Conservation (phyloP, 805 yeast genomes). For the Scheffersomyces coipomensis region DNA sequence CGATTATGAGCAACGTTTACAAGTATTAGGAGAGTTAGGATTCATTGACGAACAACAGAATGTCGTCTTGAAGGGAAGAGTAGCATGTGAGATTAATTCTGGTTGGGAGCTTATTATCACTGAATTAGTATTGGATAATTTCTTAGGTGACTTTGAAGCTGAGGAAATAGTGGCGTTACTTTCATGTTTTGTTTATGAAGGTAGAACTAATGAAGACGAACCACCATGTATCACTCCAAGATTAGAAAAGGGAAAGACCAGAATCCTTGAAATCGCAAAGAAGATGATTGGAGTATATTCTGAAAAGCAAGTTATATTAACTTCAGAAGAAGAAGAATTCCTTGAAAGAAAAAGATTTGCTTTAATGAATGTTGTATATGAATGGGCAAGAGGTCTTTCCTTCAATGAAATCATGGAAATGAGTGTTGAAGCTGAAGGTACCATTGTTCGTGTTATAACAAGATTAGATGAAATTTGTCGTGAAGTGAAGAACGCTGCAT, state of each 20-base stretch:
- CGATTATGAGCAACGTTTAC: slow-evolving; percentile 86
- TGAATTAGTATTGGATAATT: slow-evolving; percentile 86
- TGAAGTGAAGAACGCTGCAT: slow-evolving; percentile 89
- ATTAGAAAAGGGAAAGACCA: slow-evolving; percentile 63
- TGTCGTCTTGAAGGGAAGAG: slow-evolving; percentile 85
- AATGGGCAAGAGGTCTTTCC: slow-evolving; percentile 94
- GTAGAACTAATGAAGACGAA: slow-evolving; percentile 64
- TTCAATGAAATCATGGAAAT: slow-evolving; percentile 89
- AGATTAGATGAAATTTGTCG: slow-evolving; percentile 93
- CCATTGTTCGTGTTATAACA: slow-evolving; percentile 93
- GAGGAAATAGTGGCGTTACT: slow-evolving; percentile 95
- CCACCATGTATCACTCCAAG: slow-evolving; percentile 72
- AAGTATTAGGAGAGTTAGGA: slow-evolving; percentile 72
- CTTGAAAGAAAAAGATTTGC: slow-evolving; percentile 84
- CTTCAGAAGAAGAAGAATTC: slow-evolving; percentile 84
- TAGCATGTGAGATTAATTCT: slow-evolving; percentile 86
- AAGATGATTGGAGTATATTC: slow-evolving; percentile 60
- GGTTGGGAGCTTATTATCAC: slow-evolving; percentile 92
- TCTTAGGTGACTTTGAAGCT: slow-evolving; percentile 88
- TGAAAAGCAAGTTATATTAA: slow-evolving; percentile 68
- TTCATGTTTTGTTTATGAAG: slow-evolving; percentile 92
- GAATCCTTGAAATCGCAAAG: slow-evolving; percentile 69
- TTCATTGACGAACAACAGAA: slow-evolving; percentile 77
- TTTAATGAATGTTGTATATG: slow-evolving; percentile 89
- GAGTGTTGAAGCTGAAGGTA: slow-evolving; percentile 91